Evolutionary conservation across 2,329 filamentous ascomycete genomes (phyloP), one percentile per base, ranked within the genome.

Genomic region (Aspergillus calidoustus): DNA sequence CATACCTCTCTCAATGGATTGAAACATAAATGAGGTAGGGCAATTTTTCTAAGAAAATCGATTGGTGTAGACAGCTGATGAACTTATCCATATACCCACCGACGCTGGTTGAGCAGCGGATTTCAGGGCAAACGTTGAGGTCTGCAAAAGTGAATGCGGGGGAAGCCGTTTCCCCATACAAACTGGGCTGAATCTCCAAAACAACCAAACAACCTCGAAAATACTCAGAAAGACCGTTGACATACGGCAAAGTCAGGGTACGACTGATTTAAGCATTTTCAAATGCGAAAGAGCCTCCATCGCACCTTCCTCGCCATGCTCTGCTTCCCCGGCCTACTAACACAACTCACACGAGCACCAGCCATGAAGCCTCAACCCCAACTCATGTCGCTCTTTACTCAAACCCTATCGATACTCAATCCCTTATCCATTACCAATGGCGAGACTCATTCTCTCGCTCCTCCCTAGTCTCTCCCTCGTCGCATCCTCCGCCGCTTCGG

Each of bases 91-190:
- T 58, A 43, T 53, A 60, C 23, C 44, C 57, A 28, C 61, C 64
- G 59, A 48, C 63, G 48, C 44, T 4, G 1, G 8, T 47, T 53
- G 54, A 47, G 31, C 25, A 4, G 28, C 11, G 9, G 31, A 58
- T 11, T 9, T 44, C 15, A 48, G 49, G 61, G 47, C 63, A 66
- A 66, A 57, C 61, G 63, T 47, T 68, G 23, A 8, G 25, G 23
- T 34, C 57, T 67, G 57, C 59, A 48, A 64, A 64, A 60, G 56
- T 62, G 13, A 46, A 61, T 67, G 54, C 44, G 57, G 63, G 63
- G 67, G 62, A 17, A 54, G 8, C n/a, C 1, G 51, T 52, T 41
- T 57, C 23, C 54, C 59, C 66, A 69, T 68, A 67, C 63, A 67
- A 66, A 68, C 63, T 68, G 65, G 62, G 64, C 66, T 61, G 11